Evolutionary conservation across 306 rosid species (phyloP), one percentile per base, ranked within the genome.

Genomic region (Oxytropis ochrocephala): DNA sequence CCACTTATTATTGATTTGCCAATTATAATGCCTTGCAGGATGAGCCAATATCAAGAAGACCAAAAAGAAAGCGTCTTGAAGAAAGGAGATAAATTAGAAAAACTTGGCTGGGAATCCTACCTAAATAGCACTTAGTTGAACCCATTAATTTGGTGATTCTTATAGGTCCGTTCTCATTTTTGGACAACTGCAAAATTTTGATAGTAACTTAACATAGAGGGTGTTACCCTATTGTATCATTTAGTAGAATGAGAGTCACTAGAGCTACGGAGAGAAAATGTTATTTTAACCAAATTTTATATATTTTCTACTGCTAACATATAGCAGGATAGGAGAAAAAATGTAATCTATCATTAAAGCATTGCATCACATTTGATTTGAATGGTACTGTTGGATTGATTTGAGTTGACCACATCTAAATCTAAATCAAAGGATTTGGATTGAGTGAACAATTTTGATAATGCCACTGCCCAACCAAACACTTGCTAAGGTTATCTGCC

Each of bases 31-130:
- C 7, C 57, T 10, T 76, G 82, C 95, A 94, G 98, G 85, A 82
- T 84, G 89, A 81, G 65, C 29, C 89, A 88, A 64, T 94, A 82
- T 78, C 92, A 75, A 74, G 90, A 88, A 76, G 95, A 94, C 75
- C 84, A 77, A 33, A 76, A 60, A 52, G 85, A 81, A 38, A 80
- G 21, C 24, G 97, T 94, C 17, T 80, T 88, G 83, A 62, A 6
- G 10, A 90, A 90, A 85, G 96, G 78, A 29, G 91, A 87, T 67
- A 88, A 76, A 72, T 74, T 88, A 38, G 82, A 80, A 74, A 78
- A 68, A 6, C 80, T 75, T 55, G 99, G 96, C 54, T 93, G 94
- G 96, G 67, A 87, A 70, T 81, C 85, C 35, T 90, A 84, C 70
- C 70, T 70, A 58, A 70, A 67, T 38, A 55, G 18, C 8, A 33